Conservation (phyloP, 257 asterid genomes). For the Ilex aquifolium region DNA sequence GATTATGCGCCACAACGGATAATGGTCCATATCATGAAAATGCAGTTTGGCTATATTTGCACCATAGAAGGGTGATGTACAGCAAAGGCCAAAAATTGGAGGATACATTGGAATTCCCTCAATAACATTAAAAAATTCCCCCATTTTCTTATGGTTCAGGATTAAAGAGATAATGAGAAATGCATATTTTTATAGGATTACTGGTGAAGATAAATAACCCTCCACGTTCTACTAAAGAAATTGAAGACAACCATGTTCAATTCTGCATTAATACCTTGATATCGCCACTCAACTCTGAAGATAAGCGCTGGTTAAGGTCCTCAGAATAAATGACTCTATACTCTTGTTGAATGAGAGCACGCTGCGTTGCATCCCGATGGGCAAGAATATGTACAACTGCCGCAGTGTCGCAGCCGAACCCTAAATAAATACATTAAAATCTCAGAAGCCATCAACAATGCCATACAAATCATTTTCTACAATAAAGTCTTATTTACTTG, state of each 20-base stretch:
- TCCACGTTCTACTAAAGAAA: neutral
- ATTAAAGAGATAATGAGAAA: too few relatives aligned
- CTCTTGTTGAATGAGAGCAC: constrained; percentile 78
- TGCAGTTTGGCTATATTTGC: too few relatives aligned
- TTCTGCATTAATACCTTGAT: constrained; percentile 42
- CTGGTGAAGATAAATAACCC: neutral
- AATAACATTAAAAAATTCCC: too few relatives aligned
- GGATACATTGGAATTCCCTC: too few relatives aligned
- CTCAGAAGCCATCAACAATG: neutral
- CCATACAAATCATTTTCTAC: too few relatives aligned
- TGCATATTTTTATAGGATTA: too few relatives aligned
- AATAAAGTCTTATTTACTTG: too few relatives aligned
- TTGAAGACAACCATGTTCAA: neutral
- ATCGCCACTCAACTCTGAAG: constrained; percentile 81
- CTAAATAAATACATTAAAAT: constrained; percentile 25
- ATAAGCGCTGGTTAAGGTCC: constrained; percentile 65
- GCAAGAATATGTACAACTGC: constrained; percentile 72
- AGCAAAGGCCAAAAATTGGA: too few relatives aligned
- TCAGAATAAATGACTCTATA: constrained; percentile 59
- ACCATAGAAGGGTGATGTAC: too few relatives aligned
- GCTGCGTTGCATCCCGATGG: constrained; percentile 81
- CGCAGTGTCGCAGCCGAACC: constrained; percentile 90
- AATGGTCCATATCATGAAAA: too few relatives aligned
- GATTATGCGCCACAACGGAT: too few relatives aligned
- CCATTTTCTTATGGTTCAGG: too few relatives aligned